phyloP scores from a whole-genome alignment of 495 filamentous ascomycete species.

The Lophiostoma macrostomum region DNA sequence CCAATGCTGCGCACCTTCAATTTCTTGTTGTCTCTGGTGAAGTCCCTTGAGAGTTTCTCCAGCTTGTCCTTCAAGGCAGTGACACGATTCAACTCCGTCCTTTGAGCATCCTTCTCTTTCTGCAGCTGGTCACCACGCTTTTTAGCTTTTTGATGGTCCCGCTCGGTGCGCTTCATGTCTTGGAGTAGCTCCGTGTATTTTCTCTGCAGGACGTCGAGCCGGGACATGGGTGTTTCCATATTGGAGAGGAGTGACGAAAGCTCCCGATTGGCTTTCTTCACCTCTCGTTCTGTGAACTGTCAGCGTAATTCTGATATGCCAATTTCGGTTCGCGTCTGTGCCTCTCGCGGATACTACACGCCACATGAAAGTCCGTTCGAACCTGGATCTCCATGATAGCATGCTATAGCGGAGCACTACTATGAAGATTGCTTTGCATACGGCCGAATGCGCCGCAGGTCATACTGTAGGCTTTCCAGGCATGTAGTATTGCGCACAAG shows the following conservation, averaged over 20 bases:
- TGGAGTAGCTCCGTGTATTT: slow-evolving; percentile 86
- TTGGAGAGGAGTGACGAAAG: slow-evolving; percentile 75
- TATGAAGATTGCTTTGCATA: too few relatives aligned
- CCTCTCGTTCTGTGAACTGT: slow-evolving; percentile 67
- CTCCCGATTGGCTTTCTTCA: slow-evolving; percentile 91
- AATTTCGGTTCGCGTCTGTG: too few relatives aligned
- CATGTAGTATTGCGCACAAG: too few relatives aligned
- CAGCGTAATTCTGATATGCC: not conserved
- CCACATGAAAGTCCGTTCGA: too few relatives aligned
- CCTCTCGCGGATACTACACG: too few relatives aligned
- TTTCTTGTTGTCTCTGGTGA: slow-evolving; percentile 94
- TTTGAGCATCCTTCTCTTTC: slow-evolving; percentile 89
- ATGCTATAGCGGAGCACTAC: too few relatives aligned
- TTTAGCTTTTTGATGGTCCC: slow-evolving; percentile 91
- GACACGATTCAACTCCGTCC: slow-evolving; percentile 83
- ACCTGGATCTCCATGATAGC: too few relatives aligned
- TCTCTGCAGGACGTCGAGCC: slow-evolving; percentile 83
- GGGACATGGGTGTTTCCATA: slow-evolving; percentile 67
- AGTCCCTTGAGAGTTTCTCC: slow-evolving; percentile 87
- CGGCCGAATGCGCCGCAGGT: too few relatives aligned
- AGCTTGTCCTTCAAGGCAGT: slow-evolving; percentile 86
- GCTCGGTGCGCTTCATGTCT: slow-evolving; percentile 91
- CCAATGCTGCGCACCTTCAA: slow-evolving; percentile 64
- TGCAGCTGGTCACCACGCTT: slow-evolving; percentile 92
- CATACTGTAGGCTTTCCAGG: too few relatives aligned